phyloP scores from a whole-genome alignment of 108 stramenopile species.

The Bacterosira constricta region DNA sequence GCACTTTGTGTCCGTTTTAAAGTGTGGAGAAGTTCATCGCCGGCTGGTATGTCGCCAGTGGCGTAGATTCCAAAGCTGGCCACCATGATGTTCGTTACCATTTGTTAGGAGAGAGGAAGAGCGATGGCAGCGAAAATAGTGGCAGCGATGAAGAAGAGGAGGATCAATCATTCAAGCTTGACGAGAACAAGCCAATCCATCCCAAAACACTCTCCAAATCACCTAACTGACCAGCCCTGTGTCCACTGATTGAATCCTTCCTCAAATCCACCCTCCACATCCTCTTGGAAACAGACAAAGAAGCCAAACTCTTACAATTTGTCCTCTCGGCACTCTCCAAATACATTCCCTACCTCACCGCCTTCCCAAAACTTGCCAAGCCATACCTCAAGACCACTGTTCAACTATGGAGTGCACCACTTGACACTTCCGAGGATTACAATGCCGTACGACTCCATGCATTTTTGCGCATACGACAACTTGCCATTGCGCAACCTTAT shows the following conservation, averaged over 20 bases:
- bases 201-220: constrained; percentile 68
- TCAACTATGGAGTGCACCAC: constrained; percentile 78
- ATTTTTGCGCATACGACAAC: constrained; percentile 93
- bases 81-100: constrained; percentile 80
- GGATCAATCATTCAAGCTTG: constrained; percentile 20
- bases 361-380: constrained; percentile 82
- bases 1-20: not conserved
- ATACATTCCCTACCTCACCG: constrained; percentile 84
- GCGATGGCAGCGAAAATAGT: constrained; percentile 39
- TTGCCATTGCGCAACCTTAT: constrained; percentile 91
- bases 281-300: constrained; percentile 77
- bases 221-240: constrained; percentile 55
- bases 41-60: constrained; percentile 67
- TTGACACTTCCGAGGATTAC: constrained; percentile 79
- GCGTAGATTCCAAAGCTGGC: constrained; percentile 85
- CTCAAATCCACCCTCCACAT: constrained; percentile 75
- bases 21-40: not conserved
- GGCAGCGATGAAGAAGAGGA: constrained; percentile 36
- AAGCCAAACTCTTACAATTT: constrained; percentile 74
- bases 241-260: constrained; percentile 70
- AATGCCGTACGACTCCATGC: constrained; percentile 87
- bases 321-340: constrained; percentile 71
- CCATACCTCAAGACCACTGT: constrained; percentile 73
- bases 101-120: constrained; percentile 50
- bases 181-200: constrained; percentile 78